These are phyloP conservation scores for Xylaria sp. DNA, from an alignment of 2,329 filamentous ascomycete genomes.

Conservation along the genomic window DNA sequence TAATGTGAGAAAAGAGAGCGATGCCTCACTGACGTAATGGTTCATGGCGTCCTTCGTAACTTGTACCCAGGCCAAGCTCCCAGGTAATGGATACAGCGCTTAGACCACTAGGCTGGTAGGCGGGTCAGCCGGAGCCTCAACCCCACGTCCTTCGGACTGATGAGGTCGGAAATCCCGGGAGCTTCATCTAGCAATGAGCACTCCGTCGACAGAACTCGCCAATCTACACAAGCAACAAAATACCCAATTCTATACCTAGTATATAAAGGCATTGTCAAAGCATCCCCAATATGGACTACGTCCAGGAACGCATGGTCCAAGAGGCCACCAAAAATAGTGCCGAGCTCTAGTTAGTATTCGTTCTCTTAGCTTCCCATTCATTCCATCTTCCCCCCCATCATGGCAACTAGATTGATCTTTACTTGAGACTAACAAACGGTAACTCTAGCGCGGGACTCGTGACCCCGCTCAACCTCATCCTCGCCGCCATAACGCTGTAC, in stretches of 20 bases:
- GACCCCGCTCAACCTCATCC: slow-evolving; percentile 72
- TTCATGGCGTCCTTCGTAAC: not conserved
- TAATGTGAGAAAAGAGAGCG: not conserved
- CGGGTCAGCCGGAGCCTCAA: slow-evolving; percentile 21
- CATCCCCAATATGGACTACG: slow-evolving; percentile 63
- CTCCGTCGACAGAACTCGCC: not conserved
- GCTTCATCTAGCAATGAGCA: not conserved
- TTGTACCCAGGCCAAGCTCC: no score
- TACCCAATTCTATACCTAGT: not conserved
- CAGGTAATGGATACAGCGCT: slow-evolving; percentile 6
- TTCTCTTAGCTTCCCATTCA: not conserved
- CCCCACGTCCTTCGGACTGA: slow-evolving; percentile 26
- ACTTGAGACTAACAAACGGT: slow-evolving; percentile 10
- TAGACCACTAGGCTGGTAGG: slow-evolving; percentile 12
- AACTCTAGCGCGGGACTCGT: slow-evolving; percentile 57
- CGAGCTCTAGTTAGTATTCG: slow-evolving; percentile 31
- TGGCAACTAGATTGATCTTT: not conserved
- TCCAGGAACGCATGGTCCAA: slow-evolving; percentile 66
- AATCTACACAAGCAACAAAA: not conserved
- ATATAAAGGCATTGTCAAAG: not conserved
- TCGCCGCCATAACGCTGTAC: slow-evolving; percentile 67
- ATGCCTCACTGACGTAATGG: slow-evolving; percentile 2
- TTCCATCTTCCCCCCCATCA: not conserved
- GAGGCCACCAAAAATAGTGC: slow-evolving; percentile 58
- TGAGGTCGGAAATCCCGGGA: slow-evolving; percentile 24